Conservation (phyloP, 140 eudicot species). For the Senecio squalidus region DNA sequence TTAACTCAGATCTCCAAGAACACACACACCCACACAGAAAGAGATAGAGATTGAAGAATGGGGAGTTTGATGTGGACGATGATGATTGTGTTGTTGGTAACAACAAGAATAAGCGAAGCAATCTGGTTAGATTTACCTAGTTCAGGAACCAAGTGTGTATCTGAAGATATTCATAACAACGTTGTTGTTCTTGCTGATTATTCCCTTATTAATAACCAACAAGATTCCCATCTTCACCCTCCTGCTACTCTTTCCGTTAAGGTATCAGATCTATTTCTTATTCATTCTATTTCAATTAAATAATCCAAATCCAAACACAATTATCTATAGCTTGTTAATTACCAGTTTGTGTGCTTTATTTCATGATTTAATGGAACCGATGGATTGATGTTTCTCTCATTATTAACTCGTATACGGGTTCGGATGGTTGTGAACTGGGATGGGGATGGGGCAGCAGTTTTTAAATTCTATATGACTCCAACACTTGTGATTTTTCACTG, state of each 20-base stretch:
- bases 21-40: too few species aligned
- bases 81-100: background rate
- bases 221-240: conserved; percentile 22
- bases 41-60: background rate
- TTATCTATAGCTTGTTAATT: background rate
- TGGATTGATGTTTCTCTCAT: too few species aligned
- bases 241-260: conserved; percentile 45
- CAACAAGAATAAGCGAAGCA: conserved; percentile 21
- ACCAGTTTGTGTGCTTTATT: conserved; percentile 10
- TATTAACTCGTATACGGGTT: too few species aligned
- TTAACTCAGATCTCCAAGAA: too few species aligned
- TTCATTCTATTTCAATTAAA: background rate
- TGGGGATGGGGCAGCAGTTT: too few species aligned
- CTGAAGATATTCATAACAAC: conserved; percentile 71
- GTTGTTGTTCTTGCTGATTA: conserved; percentile 79
- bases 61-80: background rate
- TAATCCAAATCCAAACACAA: conserved; percentile 2
- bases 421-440: too few species aligned
- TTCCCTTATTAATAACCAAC: conserved; percentile 38
- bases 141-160: conserved; percentile 69
- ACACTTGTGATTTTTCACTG: too few species aligned
- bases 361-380: too few species aligned
- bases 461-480: too few species aligned
- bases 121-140: conserved; percentile 65
- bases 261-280: conserved; percentile 20